phyloP scores from a whole-genome alignment of 1,284 basidiomycete genomes.

The Trichosporon coremiiforme region DNA sequence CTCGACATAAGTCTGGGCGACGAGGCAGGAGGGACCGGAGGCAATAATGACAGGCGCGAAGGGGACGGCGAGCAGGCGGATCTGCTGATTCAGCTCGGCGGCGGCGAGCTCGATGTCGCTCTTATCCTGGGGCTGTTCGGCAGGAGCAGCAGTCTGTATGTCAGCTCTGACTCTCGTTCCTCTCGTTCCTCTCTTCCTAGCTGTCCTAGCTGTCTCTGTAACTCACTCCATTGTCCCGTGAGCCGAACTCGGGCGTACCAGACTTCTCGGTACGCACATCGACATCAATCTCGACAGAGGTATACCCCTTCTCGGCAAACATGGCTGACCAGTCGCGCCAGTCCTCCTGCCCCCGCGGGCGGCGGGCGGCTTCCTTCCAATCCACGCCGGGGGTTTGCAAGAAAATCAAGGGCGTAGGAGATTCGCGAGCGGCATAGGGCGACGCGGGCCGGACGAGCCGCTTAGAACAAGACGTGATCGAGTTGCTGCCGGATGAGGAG shows the following conservation, averaged over 20 bases:
- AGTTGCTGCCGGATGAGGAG: neutral
- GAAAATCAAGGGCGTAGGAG: slow-evolving; percentile 48
- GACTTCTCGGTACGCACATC: slow-evolving; percentile 32
- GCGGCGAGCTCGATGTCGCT: slow-evolving; percentile 38
- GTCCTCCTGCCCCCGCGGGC: neutral
- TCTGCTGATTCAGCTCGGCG: slow-evolving; percentile 39
- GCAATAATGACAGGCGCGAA: slow-evolving; percentile 69
- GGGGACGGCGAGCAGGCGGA: slow-evolving; percentile 60
- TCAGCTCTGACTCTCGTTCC: neutral
- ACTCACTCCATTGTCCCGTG: neutral
- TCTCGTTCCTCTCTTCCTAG: too few species aligned
- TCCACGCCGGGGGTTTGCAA: slow-evolving; percentile 39
- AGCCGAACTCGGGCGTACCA: neutral
- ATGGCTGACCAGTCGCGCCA: slow-evolving; percentile 58
- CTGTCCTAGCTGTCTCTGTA: too few species aligned
- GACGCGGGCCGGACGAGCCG: slow-evolving; percentile 43
- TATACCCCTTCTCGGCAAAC: slow-evolving; percentile 65
- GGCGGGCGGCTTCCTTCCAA: neutral
- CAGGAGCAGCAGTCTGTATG: neutral
- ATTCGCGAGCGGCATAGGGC: slow-evolving; percentile 38
- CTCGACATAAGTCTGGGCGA: slow-evolving; percentile 68
- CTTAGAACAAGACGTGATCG: slow-evolving; percentile 32
- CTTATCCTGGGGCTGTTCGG: neutral
- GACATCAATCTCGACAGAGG: slow-evolving; percentile 64
- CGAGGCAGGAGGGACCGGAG: slow-evolving; percentile 58